These are phyloP conservation scores for Halophytophthora batemanensis DNA, from an alignment of 352 stramenopile genomes.

Conservation along the genomic window DNA sequence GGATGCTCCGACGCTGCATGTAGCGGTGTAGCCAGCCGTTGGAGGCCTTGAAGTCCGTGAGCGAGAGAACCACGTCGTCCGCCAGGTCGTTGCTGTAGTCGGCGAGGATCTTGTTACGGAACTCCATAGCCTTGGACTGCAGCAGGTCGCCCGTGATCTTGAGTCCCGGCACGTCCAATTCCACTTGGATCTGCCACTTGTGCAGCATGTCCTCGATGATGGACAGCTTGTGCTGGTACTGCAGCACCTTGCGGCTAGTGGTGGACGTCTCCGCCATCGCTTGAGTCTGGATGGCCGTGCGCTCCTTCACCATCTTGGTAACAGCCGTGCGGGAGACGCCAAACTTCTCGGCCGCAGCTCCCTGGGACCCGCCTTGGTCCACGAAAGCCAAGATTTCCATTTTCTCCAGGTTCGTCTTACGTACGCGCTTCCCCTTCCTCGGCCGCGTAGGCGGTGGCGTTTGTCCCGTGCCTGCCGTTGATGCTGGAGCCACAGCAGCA, in stretches of 20 bases:
- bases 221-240: slow-evolving; percentile 82
- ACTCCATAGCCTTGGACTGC: slow-evolving; percentile 78
- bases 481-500: not conserved
- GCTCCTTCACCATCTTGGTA: slow-evolving; percentile 87
- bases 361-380: slow-evolving; percentile 73
- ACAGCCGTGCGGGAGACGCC: slow-evolving; percentile 77
- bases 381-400: slow-evolving; percentile 81
- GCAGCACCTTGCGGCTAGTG: slow-evolving; percentile 74
- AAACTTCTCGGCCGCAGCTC: slow-evolving; percentile 74
- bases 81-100: slow-evolving; percentile 67
- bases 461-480: not conserved
- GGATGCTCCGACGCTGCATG: slow-evolving; percentile 68
- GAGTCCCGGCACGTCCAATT: slow-evolving; percentile 55
- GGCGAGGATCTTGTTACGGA: slow-evolving; percentile 75
- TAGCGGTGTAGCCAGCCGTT: slow-evolving; percentile 83
- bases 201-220: slow-evolving; percentile 86
- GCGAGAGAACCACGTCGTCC: slow-evolving; percentile 71
- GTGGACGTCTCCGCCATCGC: slow-evolving; percentile 58
- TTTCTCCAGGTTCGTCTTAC: slow-evolving; percentile 83
- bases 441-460: not conserved
- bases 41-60: slow-evolving; percentile 82
- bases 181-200: slow-evolving; percentile 82
- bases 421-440: slow-evolving; percentile 61
- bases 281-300: slow-evolving; percentile 65
- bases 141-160: slow-evolving; percentile 78